phyloP scores from a whole-genome alignment of 1,139 yeast species.

The Nakaseomyces kungkrabaensis region DNA sequence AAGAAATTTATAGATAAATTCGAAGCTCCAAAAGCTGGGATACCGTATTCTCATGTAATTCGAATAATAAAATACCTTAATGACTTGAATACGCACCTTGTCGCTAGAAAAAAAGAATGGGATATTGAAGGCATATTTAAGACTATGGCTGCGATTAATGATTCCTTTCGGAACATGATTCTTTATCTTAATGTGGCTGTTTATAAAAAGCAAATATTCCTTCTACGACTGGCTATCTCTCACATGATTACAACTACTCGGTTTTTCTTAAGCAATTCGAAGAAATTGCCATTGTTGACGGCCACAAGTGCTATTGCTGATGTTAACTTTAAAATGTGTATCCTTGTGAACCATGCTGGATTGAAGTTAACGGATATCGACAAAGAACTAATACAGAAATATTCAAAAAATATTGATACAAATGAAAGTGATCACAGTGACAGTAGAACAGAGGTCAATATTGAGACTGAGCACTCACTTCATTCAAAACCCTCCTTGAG shows the following conservation, averaged over 20 bases:
- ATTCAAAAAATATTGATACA: neutral
- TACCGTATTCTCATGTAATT: constrained; percentile 33
- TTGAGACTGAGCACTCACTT: neutral
- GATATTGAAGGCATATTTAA: constrained; percentile 1
- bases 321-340: constrained; percentile 59
- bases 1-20: neutral
- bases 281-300: constrained; percentile 57
- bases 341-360: constrained; percentile 42
- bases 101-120: neutral
- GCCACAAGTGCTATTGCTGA: constrained; percentile 72
- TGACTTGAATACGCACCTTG: constrained; percentile 19
- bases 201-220: neutral
- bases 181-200: neutral
- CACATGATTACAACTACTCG: constrained; percentile 73
- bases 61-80: constrained; percentile 42
- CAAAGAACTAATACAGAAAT: neutral
- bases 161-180: neutral
- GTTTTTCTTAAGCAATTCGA: constrained; percentile 50
- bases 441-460: neutral
- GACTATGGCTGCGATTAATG: neutral
- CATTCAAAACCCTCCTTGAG: neutral
- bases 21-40: neutral
- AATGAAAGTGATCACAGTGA: neutral
- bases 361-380: neutral
- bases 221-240: constrained; percentile 21